These are phyloP conservation scores for Mesembryanthemum crystallinum DNA, from an alignment of 148 eudicot species.

Conservation along the genomic window DNA sequence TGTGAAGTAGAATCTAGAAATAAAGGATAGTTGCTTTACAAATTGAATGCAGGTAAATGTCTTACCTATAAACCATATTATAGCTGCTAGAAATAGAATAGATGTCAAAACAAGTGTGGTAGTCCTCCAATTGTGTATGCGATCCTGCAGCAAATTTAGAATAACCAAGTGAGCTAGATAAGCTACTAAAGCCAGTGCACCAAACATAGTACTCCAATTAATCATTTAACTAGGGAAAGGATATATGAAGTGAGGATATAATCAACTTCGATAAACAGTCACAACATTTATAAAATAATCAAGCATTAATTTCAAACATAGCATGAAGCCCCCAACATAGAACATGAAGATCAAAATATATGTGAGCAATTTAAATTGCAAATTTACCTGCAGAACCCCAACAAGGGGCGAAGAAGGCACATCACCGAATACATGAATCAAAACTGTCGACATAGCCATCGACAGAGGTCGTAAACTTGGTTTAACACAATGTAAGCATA, in stretches of 20 bases:
- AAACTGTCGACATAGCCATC: slow-evolving; percentile 92
- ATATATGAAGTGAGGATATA: not conserved
- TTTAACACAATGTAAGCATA: slow-evolving; percentile 77
- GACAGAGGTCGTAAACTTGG: slow-evolving; percentile 88
- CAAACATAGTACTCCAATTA: not conserved
- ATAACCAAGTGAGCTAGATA: not conserved
- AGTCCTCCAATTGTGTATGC: slow-evolving; percentile 72
- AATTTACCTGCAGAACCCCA: slow-evolving; percentile 81
- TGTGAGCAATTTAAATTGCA: not conserved
- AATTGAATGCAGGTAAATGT: not conserved
- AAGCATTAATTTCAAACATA: not conserved
- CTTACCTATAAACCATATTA: slow-evolving; percentile 76
- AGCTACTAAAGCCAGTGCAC: not conserved
- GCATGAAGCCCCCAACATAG: not conserved
- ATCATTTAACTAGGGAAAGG: not conserved
- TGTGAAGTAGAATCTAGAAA: not conserved
- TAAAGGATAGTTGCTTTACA: not conserved
- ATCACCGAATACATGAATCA: slow-evolving; percentile 90
- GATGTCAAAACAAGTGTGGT: slow-evolving; percentile 71
- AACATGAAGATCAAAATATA: not conserved
- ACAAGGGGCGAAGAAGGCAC: slow-evolving; percentile 98
- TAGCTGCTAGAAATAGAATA: slow-evolving; percentile 77
- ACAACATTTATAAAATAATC: not conserved
- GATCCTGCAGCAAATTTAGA: slow-evolving; percentile 53
- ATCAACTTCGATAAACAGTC: not conserved